These are phyloP conservation scores for Carex pumila DNA, from an alignment of 176 grass and related monocot species.

Conservation along the genomic window DNA sequence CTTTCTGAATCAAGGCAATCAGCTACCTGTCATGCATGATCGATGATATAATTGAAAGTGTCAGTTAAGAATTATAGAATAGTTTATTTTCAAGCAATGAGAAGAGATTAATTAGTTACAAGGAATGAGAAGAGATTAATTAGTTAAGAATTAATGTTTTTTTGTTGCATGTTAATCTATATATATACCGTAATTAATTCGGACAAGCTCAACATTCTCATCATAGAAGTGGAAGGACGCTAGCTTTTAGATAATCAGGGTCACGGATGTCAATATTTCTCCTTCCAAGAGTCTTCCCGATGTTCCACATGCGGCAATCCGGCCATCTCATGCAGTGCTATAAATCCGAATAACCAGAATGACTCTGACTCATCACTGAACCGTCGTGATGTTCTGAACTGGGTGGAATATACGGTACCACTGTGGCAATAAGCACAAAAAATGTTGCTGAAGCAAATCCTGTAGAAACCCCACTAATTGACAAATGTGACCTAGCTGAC, in stretches of 20 bases:
- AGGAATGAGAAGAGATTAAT: background rate
- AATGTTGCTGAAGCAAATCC: background rate
- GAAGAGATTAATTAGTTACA: background rate
- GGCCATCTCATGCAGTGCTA: conserved; percentile 6
- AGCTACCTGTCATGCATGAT: background rate
- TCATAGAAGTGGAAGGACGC: conserved; percentile 51
- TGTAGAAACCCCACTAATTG: conserved; percentile 16
- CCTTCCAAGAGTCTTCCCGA: conserved; percentile 15
- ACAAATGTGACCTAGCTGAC: background rate
- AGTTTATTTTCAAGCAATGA: too few species aligned
- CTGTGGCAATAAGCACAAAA: background rate
- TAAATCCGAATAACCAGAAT: background rate
- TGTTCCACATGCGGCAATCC: conserved; percentile 39
- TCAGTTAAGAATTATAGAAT: background rate
- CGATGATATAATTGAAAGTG: background rate
- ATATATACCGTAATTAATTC: conserved; percentile 10
- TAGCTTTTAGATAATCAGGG: conserved; percentile 34
- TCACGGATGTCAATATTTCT: conserved; percentile 25
- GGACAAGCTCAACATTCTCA: conserved; percentile 41
- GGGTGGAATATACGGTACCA: conserved; percentile 12
- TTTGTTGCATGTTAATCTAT: background rate
- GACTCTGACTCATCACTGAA: background rate
- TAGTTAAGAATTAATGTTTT: background rate
- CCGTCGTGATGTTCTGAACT: conserved; percentile 13
- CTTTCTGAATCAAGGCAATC: background rate